Base-by-base conservation (phyloP, 495 filamentous ascomycete species). In the Bryoglossum gracile region DNA sequence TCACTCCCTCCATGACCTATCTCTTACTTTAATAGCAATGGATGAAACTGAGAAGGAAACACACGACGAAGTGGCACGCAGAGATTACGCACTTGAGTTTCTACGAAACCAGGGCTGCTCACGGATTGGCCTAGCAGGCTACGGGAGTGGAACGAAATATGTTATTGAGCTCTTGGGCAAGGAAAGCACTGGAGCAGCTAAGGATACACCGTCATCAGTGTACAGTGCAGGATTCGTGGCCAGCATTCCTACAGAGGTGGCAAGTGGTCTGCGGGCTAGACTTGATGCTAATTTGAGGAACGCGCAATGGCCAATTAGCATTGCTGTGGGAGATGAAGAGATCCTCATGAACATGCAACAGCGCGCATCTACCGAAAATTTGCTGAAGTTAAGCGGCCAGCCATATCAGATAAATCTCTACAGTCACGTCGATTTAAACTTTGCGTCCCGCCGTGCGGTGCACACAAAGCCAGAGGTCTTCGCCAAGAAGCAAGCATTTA, bases 401-500 rank as follows among this genome's bases (percentile, higher is more conserved):
- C 80, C 80, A 0, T 94, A 84, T 66, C 86, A 94, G 68, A 84
- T 94, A 62, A 86, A 76, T 64, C 65, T 94, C 37, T 90, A 76
- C 74, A 77, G 81, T 16, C 80, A 79, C 43, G 84, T 91, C 33
- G 57, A 59, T 24, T 86, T 90, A 61, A 89, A 89, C 9, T 95
- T 92, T 58, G 72, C 84, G 11, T 80, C 89, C 24, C 73, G 85
- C 24, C 68, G 71, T 32, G 84, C 90, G 53, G 48, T 78, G 39
- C 73, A 49, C 51, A 72, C 81, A 43, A 76, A 73, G 58, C 48
- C 67, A 32, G 63, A 75, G 61, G 83, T 80, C 69, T 91, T 73
- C 52, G 83, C 86, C 44, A 89, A 89, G 75, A 85, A 94, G 70
- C 79, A 84, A 69, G 87, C 87, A 16, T 91, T 90, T 60, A 57